phyloP scores from a whole-genome alignment of 2,329 filamentous ascomycete genomes.

The Cladosporium velox region DNA sequence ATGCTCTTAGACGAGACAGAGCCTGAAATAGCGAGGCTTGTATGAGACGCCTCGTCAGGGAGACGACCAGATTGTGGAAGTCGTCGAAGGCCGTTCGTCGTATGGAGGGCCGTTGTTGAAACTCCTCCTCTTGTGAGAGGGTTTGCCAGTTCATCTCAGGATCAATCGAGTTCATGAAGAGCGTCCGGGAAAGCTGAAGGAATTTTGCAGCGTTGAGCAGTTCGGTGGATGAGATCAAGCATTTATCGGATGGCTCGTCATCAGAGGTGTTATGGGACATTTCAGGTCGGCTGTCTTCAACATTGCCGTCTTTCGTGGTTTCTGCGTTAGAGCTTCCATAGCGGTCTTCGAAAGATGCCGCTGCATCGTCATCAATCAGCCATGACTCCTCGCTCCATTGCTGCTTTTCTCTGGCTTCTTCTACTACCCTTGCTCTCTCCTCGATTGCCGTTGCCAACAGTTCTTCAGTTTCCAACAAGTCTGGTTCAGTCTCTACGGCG shows the following conservation, averaged over 20 bases:
- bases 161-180: constrained; percentile 72
- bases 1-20: constrained; percentile 65
- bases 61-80: constrained; percentile 68
- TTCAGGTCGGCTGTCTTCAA: neutral
- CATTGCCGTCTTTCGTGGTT: constrained; percentile 26
- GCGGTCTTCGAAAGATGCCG: constrained; percentile 36
- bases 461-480: constrained; percentile 53
- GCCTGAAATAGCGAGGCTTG: constrained; percentile 69
- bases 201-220: constrained; percentile 63
- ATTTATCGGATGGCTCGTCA: neutral
- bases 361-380: constrained; percentile 57
- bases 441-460: constrained; percentile 65
- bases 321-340: constrained; percentile 15
- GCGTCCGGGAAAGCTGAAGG: constrained; percentile 62
- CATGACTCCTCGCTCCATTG: constrained; percentile 64
- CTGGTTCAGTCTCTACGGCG: constrained; percentile 69
- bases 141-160: constrained; percentile 68
- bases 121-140: constrained; percentile 47
- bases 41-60: constrained; percentile 69
- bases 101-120: constrained; percentile 63
- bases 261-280: neutral
- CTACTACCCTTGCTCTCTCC: neutral
- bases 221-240: constrained; percentile 43
- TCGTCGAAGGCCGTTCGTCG: constrained; percentile 75
- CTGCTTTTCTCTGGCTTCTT: constrained; percentile 27